Percentiles rank a stretch among this genome's conserved stretches.
These are phyloP conservation scores for Gillenia trifoliata DNA, from an alignment of 306 rosid species.

Conservation along the genomic window DNA sequence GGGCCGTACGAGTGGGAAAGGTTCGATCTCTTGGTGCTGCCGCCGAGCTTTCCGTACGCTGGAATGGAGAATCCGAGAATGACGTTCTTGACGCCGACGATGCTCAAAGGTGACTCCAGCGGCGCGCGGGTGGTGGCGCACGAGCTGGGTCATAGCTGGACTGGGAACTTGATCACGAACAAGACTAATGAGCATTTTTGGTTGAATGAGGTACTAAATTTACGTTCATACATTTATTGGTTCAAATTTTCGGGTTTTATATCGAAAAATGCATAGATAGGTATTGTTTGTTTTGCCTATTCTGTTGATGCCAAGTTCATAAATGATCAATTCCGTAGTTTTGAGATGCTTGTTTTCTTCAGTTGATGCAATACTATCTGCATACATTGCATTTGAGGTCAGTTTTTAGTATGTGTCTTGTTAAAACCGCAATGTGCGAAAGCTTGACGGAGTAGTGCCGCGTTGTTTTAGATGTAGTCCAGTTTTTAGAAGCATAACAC, in stretches of 20 bases:
- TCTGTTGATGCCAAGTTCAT: neutral
- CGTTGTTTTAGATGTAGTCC: neutral
- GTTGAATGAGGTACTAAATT: slow-evolving; percentile 74
- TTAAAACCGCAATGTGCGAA: neutral
- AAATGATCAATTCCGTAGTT: neutral
- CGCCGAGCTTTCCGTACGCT: slow-evolving; percentile 92
- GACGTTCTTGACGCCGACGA: slow-evolving; percentile 92
- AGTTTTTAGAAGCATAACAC: neutral
- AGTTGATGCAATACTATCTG: neutral
- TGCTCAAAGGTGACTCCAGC: slow-evolving; percentile 73
- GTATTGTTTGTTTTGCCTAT: neutral
- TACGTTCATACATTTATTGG: neutral
- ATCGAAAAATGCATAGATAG: neutral
- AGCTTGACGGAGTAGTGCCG: no score
- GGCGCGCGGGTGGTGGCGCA: slow-evolving; percentile 95
- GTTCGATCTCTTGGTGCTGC: slow-evolving; percentile 81
- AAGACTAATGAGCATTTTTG: slow-evolving; percentile 87
- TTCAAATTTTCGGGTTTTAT: neutral
- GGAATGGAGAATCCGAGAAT: slow-evolving; percentile 98
- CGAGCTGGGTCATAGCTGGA: slow-evolving; percentile 97
- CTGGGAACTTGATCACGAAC: slow-evolving; percentile 93
- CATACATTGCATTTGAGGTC: neutral
- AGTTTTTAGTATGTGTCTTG: neutral
- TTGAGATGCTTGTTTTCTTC: neutral
- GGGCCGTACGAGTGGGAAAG: slow-evolving; percentile 88